A percentile compares a stretch with the other conserved stretches of the same genome.
These are phyloP conservation scores for Aspergillus quadricinctus DNA, from an alignment of 2,329 filamentous ascomycete species.

Conservation along the genomic window DNA sequence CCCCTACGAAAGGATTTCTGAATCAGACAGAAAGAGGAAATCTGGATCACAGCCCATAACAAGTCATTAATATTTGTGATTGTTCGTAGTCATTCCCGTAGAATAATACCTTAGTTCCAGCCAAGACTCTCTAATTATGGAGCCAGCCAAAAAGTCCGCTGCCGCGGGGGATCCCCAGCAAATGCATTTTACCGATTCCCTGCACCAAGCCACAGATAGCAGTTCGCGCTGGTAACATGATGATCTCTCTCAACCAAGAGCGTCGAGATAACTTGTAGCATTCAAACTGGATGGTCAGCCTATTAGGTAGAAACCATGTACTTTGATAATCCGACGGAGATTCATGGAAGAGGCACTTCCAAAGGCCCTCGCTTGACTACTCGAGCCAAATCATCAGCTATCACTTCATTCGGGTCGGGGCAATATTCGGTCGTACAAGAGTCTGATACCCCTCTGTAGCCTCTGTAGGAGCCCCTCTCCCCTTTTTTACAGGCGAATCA, in stretches of 20 bases:
- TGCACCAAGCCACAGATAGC: neutral
- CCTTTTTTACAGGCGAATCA: neutral
- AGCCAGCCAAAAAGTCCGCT: neutral
- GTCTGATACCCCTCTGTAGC: neutral
- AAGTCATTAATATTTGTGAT: neutral
- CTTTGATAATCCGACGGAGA: neutral
- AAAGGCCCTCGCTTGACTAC: neutral
- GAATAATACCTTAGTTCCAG: neutral
- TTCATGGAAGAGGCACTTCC: neutral
- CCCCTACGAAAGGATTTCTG: neutral
- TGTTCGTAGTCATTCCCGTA: neutral
- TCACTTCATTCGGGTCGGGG: neutral
- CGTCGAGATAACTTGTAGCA: neutral
- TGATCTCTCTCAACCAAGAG: neutral
- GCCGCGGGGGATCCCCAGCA: neutral
- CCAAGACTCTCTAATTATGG: neutral
- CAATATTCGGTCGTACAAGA: neutral
- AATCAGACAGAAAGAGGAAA: neutral
- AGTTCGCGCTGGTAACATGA: neutral
- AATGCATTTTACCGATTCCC: neutral
- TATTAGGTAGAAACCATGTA: neutral
- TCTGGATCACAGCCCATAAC: neutral
- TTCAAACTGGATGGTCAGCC: neutral
- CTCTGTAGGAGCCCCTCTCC: neutral
- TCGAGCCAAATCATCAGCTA: neutral